These are phyloP conservation scores for Irpex rosettiformis DNA, from an alignment of 1,284 basidiomycete genomes.

Conservation along the genomic window DNA sequence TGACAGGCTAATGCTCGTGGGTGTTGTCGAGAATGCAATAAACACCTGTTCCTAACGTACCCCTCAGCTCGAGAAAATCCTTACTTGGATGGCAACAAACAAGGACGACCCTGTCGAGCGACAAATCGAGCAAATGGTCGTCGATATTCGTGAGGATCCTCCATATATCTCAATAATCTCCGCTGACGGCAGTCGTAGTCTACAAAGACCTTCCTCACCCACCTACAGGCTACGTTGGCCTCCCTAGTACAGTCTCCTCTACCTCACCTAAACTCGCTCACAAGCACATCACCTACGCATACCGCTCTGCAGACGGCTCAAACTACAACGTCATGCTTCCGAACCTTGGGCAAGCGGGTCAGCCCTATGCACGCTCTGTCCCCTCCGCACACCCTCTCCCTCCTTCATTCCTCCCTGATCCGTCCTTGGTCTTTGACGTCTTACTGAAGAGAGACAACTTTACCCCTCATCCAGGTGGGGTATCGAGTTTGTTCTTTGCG, in stretches of 20 bases:
- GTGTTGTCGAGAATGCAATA: conserved; percentile 8
- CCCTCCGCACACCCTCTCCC: conserved; percentile 45
- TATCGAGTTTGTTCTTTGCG: conserved; percentile 71
- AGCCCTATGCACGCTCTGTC: conserved; percentile 73
- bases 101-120: conserved; percentile 36
- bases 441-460: conserved; percentile 52
- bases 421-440: conserved; percentile 67
- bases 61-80: conserved; percentile 69
- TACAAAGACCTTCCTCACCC: conserved; percentile 79
- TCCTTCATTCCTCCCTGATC: conserved; percentile 53
- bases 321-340: conserved; percentile 71
- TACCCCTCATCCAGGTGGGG: conserved; percentile 27
- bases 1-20: conserved; percentile 55
- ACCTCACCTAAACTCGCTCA: conserved; percentile 1
- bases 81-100: conserved; percentile 60
- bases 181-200: conserved; percentile 25
- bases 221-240: conserved; percentile 53
- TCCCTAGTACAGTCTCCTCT: conserved; percentile 11
- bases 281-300: conserved; percentile 38
- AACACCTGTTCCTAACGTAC: too few relatives aligned
- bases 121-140: conserved; percentile 46
- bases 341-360: conserved; percentile 69
- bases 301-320: conserved; percentile 70
- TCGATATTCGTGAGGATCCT: conserved; percentile 34
- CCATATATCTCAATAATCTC: background rate